Evolutionary conservation across 768 basidiomycete species (phyloP).

Genomic region (Xanthoconium stramineum): DNA sequence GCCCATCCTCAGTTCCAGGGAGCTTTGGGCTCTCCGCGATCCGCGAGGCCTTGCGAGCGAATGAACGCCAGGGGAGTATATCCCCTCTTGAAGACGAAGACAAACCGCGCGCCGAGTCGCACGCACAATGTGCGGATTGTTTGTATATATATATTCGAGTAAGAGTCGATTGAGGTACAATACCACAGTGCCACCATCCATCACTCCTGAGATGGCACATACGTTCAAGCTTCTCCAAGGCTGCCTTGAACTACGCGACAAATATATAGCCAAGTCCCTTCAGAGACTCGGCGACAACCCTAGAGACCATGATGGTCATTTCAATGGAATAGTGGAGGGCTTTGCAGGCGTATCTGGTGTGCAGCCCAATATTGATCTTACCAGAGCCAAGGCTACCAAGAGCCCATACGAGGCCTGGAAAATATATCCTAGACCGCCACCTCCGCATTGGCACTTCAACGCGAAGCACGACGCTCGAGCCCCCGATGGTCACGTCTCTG

Average conservation of each 20-base stretch:
- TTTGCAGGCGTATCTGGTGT: conserved; percentile 64
- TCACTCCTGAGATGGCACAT: conserved; percentile 44
- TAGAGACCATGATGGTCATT: conserved; percentile 79
- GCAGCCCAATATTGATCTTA: conserved; percentile 53
- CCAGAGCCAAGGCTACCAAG: conserved; percentile 21
- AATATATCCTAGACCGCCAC: conserved; percentile 90
- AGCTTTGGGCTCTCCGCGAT: conserved; percentile 40
- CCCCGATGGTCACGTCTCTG: conserved; percentile 30
- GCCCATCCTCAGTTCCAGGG: conserved; percentile 33
- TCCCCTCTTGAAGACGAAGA: conserved; percentile 37
- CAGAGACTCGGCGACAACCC: conserved; percentile 97
- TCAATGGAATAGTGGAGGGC: conserved; percentile 63
- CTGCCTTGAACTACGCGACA: conserved; percentile 91
- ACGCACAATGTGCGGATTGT: conserved; percentile 29
- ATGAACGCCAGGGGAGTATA: conserved; percentile 9
- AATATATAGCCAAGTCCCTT: conserved; percentile 84
- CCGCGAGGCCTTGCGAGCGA: conserved; percentile 24
- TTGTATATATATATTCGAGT: not conserved
- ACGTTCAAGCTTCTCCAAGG: conserved; percentile 73
- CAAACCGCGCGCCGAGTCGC: conserved; percentile 30
- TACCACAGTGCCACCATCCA: conserved; percentile 19
- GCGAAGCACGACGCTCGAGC: conserved; percentile 47
- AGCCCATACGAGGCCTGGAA: conserved; percentile 64
- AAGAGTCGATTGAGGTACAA: conserved; percentile 3
- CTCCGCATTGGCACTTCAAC: conserved; percentile 94